Base-by-base conservation (phyloP, 2,329 filamentous ascomycete species). In the Ophioceras dolichostomum region DNA sequence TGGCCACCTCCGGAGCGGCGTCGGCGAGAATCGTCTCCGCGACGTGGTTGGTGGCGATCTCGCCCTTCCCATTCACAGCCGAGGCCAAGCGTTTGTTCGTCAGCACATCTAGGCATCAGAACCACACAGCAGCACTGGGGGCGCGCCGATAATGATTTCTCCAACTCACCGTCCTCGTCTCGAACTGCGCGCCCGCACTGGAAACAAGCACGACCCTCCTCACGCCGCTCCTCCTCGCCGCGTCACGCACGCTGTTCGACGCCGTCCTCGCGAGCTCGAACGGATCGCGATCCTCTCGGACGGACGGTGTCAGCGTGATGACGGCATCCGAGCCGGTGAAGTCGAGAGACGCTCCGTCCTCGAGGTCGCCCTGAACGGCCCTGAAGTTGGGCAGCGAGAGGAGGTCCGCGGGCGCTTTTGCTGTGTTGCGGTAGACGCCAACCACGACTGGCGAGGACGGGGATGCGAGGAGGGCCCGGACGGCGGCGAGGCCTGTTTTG, bases 11-110 rank as follows among this genome's bases (percentile, higher is more conserved):
- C 7, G 42, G 41, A 2, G 45, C 43, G 1, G 42, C 41, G 16
- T 42, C 42, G 4, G 18, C 14, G 4, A 48, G 34, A 12, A 40
- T 26, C 5, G 24, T 26, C 34, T 61, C 59, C 1, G 55, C 55
- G 1, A 44, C 47, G 37, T 61, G 47, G 27, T 60, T 61, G 1
- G 52, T 53, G 14, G 47, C 48, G 29, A 61, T 53, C 24, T 61
- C 59, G 4, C 58, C 58, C 58, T 61, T n/a, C n/a, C n/a, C n/a
- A n/a, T n/a, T n/a, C n/a, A n/a, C n/a, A n/a, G n/a, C n/a, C n/a
- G n/a, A n/a, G n/a, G 27, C 3, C 6, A 14, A 14, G 20, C 16
- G 5, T 26, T 36, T 14, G 34, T 32, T 27, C 10, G 14, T 10
- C 12, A 14, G 20, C 5, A n/a, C n/a, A n/a, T n/a, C n/a, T n/a